Evolutionary conservation across 2,329 filamentous ascomycete genomes (phyloP).

Genomic region (Epichloe typhina): DNA sequence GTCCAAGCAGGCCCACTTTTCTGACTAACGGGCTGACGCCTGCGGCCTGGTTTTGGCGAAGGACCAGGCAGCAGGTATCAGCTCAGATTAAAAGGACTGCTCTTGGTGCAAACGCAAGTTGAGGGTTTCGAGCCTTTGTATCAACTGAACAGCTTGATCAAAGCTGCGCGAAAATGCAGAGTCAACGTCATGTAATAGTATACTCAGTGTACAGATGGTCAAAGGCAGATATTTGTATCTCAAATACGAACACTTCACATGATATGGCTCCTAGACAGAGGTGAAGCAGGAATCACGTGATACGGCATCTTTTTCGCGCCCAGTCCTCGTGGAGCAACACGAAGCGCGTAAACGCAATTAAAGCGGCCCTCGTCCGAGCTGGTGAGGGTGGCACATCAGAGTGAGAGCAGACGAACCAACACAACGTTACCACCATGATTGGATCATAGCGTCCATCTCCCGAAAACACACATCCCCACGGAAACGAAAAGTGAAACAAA

Average conservation of each 20-base stretch:
- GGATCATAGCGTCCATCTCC: neutral
- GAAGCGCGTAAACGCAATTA: conserved; percentile 6
- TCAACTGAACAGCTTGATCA: neutral
- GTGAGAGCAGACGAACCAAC: neutral
- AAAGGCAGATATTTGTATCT: too few relatives aligned
- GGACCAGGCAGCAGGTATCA: neutral
- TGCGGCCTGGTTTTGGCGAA: neutral
- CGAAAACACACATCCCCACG: neutral
- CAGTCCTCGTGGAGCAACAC: neutral
- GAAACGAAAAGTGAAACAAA: neutral
- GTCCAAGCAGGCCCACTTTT: conserved; percentile 7
- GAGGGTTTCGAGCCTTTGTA: too few relatives aligned
- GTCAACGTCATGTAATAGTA: too few relatives aligned
- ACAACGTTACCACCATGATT: neutral
- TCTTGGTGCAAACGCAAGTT: too few relatives aligned
- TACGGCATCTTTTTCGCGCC: conserved; percentile 19
- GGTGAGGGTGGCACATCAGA: neutral
- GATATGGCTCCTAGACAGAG: too few relatives aligned
- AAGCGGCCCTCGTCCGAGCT: neutral
- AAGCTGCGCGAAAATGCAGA: too few relatives aligned
- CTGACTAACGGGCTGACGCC: neutral
- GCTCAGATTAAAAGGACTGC: neutral
- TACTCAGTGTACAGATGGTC: too few relatives aligned
- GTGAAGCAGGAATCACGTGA: conserved; percentile 13
- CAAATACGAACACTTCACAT: too few relatives aligned